Conservation (phyloP, 2,329 filamentous ascomycete genomes). For the Dactylellina leptospora region DNA sequence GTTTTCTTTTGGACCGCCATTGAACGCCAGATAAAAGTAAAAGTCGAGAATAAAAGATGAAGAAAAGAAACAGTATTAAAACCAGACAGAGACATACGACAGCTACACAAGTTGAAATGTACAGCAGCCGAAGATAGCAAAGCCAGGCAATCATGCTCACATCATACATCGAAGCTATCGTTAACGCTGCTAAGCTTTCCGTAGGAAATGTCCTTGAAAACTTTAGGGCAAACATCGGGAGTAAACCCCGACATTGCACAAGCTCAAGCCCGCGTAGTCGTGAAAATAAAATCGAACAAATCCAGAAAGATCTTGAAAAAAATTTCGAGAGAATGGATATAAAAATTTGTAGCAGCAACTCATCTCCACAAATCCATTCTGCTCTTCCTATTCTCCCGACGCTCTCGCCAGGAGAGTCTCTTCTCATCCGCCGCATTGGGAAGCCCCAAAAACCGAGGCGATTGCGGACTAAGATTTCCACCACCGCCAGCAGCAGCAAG, state of each 20-base stretch:
- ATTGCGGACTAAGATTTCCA: slow-evolving; percentile 38
- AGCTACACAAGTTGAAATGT: not conserved
- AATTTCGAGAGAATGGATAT: not conserved
- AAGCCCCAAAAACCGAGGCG: slow-evolving; percentile 42
- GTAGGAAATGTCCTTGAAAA: too few relatives aligned
- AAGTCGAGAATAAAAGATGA: slow-evolving; percentile 4
- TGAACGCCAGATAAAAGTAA: slow-evolving; percentile 36
- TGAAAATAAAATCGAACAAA: too few relatives aligned
- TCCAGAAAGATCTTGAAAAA: too few relatives aligned
- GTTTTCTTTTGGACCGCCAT: slow-evolving; percentile 21
- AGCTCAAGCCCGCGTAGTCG: too few relatives aligned
- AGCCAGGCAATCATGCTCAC: too few relatives aligned
- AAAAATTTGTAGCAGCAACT: not conserved
- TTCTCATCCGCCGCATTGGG: slow-evolving; percentile 41
- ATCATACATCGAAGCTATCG: too few relatives aligned
- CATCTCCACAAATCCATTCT: slow-evolving; percentile 56
- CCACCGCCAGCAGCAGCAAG: slow-evolving; percentile 51
- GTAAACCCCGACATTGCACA: too few relatives aligned
- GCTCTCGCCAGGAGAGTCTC: slow-evolving; percentile 43
- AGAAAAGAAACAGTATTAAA: slow-evolving; percentile 8
- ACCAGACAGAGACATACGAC: slow-evolving; percentile 4
- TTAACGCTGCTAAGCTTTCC: too few relatives aligned
- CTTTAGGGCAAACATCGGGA: too few relatives aligned
- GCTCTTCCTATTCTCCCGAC: slow-evolving; percentile 54
- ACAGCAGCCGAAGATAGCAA: not conserved